These are phyloP conservation scores for Seminavis robusta DNA, from an alignment of 108 stramenopile species.

Conservation along the genomic window DNA sequence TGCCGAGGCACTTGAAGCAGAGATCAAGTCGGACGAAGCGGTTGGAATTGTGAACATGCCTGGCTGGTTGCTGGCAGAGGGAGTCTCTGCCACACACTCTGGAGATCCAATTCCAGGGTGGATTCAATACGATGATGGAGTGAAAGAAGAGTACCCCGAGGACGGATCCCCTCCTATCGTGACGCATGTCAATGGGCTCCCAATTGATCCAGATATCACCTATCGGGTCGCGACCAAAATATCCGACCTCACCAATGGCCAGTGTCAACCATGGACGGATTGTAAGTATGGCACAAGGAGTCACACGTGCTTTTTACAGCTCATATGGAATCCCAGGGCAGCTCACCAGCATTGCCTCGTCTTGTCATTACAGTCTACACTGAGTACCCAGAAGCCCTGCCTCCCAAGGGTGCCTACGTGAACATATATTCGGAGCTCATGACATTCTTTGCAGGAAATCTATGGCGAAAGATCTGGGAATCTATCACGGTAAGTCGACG, in stretches of 20 bases:
- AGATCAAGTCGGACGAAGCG: constrained; percentile 37
- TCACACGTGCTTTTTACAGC: too few species aligned
- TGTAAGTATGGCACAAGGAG: too few species aligned
- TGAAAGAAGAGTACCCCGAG: constrained; percentile 19
- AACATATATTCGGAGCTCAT: constrained; percentile 53
- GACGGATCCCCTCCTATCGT: constrained; percentile 7
- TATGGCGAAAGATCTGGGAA: constrained; percentile 44
- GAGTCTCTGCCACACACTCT: constrained; percentile 34
- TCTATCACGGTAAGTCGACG: constrained; percentile 3
- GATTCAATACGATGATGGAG: constrained; percentile 50
- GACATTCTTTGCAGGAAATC: constrained; percentile 44
- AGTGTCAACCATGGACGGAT: constrained; percentile 37
- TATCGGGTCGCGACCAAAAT: constrained; percentile 56
- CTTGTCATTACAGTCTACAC: too few species aligned
- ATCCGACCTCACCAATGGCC: constrained; percentile 49
- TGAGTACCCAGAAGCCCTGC: constrained; percentile 24
- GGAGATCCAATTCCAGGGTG: constrained; percentile 58
- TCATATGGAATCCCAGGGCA: too few species aligned
- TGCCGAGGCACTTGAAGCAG: constrained; percentile 43
- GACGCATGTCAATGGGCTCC: constrained; percentile 38
- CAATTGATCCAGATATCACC: constrained; percentile 25
- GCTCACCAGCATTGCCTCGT: too few species aligned
- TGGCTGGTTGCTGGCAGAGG: constrained; percentile 42
- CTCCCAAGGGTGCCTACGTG: constrained; percentile 42
- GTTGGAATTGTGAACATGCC: constrained; percentile 45